phyloP scores from a whole-genome alignment of 1,284 basidiomycete species.

The Bjerkandera adusta region DNA sequence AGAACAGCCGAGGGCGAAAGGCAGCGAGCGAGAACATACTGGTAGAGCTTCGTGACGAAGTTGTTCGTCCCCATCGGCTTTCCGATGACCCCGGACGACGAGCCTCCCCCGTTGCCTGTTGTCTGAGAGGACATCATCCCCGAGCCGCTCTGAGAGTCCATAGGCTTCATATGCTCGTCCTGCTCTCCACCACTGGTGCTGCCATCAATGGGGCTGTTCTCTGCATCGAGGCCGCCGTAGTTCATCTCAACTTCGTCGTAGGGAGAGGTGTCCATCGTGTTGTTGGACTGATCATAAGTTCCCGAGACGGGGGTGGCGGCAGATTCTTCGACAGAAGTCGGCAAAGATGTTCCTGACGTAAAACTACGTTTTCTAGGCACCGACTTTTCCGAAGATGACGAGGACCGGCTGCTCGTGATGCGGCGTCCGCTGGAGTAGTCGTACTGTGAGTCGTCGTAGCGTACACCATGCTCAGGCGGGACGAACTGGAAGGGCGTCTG shows the following conservation, averaged over 20 bases:
- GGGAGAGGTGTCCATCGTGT: constrained; percentile 28
- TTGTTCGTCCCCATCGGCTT: constrained; percentile 76
- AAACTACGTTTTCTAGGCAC: constrained; percentile 62
- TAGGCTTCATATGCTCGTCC: constrained; percentile 34
- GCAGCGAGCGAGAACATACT: constrained; percentile 46
- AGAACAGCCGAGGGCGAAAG: not conserved
- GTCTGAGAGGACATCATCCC: constrained; percentile 14
- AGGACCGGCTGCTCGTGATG: constrained; percentile 33
- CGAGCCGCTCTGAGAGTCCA: constrained; percentile 24
- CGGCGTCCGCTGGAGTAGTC: constrained; percentile 28
- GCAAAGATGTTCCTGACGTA: constrained; percentile 42
- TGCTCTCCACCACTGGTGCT: constrained; percentile 48
- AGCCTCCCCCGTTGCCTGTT: not conserved
- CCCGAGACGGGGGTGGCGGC: constrained; percentile 16
- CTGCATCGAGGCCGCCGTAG: constrained; percentile 34
- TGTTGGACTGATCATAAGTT: constrained; percentile 27
- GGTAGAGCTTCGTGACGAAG: constrained; percentile 81
- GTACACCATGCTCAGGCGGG: constrained; percentile 32
- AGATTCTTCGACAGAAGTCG: constrained; percentile 36
- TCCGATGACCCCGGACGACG: constrained; percentile 38
- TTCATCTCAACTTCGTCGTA: constrained; percentile 53
- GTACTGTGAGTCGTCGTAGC: constrained; percentile 33
- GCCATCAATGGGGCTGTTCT: constrained; percentile 54
- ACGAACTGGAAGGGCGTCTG: constrained; percentile 44
- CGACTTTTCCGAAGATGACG: constrained; percentile 45